Conservation (phyloP, 495 filamentous ascomycete genomes). For the Hapsidospora chrysogenum region DNA sequence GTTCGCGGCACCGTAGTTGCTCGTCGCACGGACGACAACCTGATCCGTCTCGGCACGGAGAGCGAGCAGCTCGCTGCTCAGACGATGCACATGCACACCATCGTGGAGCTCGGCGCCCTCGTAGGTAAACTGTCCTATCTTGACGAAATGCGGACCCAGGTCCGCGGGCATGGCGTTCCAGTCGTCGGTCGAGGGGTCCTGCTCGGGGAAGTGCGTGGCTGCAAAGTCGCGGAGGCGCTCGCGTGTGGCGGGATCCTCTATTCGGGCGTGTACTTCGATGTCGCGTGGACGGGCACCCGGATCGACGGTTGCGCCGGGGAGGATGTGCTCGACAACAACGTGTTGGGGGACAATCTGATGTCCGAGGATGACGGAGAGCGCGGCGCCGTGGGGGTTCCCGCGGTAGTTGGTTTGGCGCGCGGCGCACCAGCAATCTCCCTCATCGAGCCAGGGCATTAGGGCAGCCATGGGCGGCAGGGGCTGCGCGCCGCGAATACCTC, state of each 20-base stretch:
- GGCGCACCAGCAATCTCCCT: constrained; percentile 53
- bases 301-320: constrained; percentile 31
- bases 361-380: constrained; percentile 30
- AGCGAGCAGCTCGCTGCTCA: constrained; percentile 21
- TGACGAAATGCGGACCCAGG: constrained; percentile 21
- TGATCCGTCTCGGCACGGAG: constrained; percentile 18
- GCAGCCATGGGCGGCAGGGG: constrained; percentile 15
- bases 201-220: constrained; percentile 9
- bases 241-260: constrained; percentile 16
- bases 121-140: constrained; percentile 37
- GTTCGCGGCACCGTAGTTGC: constrained; percentile 33
- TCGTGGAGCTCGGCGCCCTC: constrained; percentile 21
- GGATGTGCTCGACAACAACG: constrained; percentile 47
- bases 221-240: constrained; percentile 15
- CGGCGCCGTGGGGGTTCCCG: constrained; percentile 12
- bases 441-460: constrained; percentile 38
- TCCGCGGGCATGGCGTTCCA: constrained; percentile 5
- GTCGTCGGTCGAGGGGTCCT: constrained; percentile 3
- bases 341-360: constrained; percentile 32
- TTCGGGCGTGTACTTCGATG: constrained; percentile 41
- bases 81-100: constrained; percentile 30
- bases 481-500: constrained; percentile 12
- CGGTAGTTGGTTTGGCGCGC: constrained; percentile 12
- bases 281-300: constrained; percentile 37
- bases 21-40: constrained; percentile 31